phyloP scores from a whole-genome alignment of 2,329 filamentous ascomycete genomes.

The Phyllosticta citrichinensis region DNA sequence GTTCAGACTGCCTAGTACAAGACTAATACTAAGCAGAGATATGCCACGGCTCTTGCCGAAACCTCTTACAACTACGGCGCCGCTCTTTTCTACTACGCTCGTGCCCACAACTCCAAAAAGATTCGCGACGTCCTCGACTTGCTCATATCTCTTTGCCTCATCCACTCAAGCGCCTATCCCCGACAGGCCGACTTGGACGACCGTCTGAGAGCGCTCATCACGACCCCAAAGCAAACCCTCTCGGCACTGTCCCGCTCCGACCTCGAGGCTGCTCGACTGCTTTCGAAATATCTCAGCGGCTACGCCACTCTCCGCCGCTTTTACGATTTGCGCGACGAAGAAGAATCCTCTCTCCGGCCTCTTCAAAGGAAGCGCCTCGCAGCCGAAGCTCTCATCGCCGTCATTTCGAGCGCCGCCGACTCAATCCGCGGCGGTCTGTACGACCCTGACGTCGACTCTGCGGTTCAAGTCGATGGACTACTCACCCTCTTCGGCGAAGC shows the following conservation, averaged over 20 bases:
- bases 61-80: conserved; percentile 72
- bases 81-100: conserved; percentile 81
- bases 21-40: conserved; percentile 48
- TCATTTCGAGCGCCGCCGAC: conserved; percentile 77
- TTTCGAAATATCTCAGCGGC: conserved; percentile 79
- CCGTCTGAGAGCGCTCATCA: conserved; percentile 59
- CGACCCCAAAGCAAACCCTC: conserved; percentile 61
- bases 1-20: not conserved
- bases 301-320: conserved; percentile 87
- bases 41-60: conserved; percentile 66
- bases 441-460: conserved; percentile 67
- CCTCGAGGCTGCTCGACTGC: conserved; percentile 67
- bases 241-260: conserved; percentile 64
- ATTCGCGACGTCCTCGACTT: conserved; percentile 79
- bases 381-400: conserved; percentile 65
- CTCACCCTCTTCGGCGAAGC: conserved; percentile 76
- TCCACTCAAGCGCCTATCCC: conserved; percentile 76
- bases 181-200: conserved; percentile 60
- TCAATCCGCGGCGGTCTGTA: conserved; percentile 87
- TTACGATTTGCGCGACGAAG: conserved; percentile 76
- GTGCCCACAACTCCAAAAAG: conserved; percentile 67
- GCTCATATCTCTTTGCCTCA: conserved; percentile 75
- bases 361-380: conserved; percentile 58
- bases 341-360: conserved; percentile 39
- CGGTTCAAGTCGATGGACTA: conserved; percentile 81